These are phyloP conservation scores for Trametes elegans DNA, from an alignment of 768 basidiomycete genomes.

Conservation along the genomic window DNA sequence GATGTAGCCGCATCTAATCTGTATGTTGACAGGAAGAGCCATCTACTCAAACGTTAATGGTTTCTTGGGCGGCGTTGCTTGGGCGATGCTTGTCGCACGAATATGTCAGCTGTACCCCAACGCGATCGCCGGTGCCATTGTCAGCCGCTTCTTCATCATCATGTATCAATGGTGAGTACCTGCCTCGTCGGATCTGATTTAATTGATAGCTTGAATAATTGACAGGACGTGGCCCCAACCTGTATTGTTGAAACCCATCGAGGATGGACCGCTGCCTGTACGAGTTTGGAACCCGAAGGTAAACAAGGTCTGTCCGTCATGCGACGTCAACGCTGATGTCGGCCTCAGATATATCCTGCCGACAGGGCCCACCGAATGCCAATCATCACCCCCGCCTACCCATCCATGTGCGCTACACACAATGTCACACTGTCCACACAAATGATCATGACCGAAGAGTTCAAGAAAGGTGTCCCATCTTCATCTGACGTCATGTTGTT, in stretches of 20 bases:
- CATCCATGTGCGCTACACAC: slow-evolving; percentile 98
- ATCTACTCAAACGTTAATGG: slow-evolving; percentile 99
- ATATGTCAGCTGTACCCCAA: slow-evolving; percentile 99
- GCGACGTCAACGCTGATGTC: neutral
- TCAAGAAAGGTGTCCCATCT: slow-evolving; percentile 70
- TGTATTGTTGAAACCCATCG: slow-evolving; percentile 94
- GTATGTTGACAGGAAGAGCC: slow-evolving; percentile 64
- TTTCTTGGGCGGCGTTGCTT: slow-evolving; percentile 96
- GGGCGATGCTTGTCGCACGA: slow-evolving; percentile 98
- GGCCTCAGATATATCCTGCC: slow-evolving; percentile 74
- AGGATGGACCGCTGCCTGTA: slow-evolving; percentile 89
- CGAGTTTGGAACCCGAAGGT: slow-evolving; percentile 99
- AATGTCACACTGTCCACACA: slow-evolving; percentile 96
- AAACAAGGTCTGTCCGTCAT: slow-evolving; percentile 11
- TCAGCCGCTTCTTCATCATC: slow-evolving; percentile 97
- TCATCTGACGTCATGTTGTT: neutral
- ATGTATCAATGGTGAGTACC: slow-evolving; percentile 88
- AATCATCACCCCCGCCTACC: slow-evolving; percentile 98
- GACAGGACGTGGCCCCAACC: slow-evolving; percentile 99
- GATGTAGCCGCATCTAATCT: neutral
- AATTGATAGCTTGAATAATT: neutral
- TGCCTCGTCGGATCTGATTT: neutral
- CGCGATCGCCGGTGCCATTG: slow-evolving; percentile 90
- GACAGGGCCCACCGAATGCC: slow-evolving; percentile 98
- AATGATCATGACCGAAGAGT: slow-evolving; percentile 94